These are phyloP conservation scores for Omphalotus olearius DNA, from an alignment of 1,284 basidiomycete species.

Conservation along the genomic window DNA sequence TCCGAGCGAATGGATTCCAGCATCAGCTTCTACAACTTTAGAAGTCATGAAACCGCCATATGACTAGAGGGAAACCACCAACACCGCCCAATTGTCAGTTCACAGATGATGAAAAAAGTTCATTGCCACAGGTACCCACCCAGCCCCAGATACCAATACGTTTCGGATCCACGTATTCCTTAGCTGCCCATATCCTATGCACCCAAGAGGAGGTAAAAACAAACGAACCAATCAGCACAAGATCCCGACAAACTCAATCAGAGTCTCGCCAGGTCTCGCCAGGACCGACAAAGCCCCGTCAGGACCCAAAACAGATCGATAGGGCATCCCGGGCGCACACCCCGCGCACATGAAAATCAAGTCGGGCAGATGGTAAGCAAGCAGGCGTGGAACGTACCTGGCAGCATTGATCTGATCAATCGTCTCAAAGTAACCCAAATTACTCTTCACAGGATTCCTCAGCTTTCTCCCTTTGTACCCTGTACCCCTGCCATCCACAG, in stretches of 20 bases:
- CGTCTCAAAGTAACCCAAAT: constrained; percentile 85
- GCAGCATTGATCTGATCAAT: constrained; percentile 87
- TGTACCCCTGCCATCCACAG: constrained; percentile 92
- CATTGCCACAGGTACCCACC: constrained; percentile 45
- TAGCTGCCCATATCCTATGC: constrained; percentile 66
- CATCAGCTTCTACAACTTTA: constrained; percentile 86
- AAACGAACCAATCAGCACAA: constrained; percentile 9
- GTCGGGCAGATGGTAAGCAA: not conserved
- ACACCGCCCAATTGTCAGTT: constrained; percentile 6
- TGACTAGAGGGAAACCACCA: constrained; percentile 45
- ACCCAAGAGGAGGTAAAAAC: not conserved
- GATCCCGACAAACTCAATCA: not conserved
- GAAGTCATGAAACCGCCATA: constrained; percentile 93
- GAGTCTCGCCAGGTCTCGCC: constrained; percentile 3
- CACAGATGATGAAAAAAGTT: constrained; percentile 3
- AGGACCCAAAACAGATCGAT: too few relatives aligned
- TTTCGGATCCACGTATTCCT: constrained; percentile 74
- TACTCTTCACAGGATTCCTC: constrained; percentile 79
- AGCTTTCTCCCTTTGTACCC: constrained; percentile 83
- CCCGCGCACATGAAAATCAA: constrained; percentile 3
- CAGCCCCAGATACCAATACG: constrained; percentile 95
- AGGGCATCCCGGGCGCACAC: too few relatives aligned
- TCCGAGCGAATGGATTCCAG: constrained; percentile 82
- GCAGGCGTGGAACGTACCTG: constrained; percentile 40
- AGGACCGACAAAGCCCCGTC: not conserved